These are phyloP conservation scores for Botrytis paeoniae DNA, from an alignment of 2,329 filamentous ascomycete species.

Conservation along the genomic window DNA sequence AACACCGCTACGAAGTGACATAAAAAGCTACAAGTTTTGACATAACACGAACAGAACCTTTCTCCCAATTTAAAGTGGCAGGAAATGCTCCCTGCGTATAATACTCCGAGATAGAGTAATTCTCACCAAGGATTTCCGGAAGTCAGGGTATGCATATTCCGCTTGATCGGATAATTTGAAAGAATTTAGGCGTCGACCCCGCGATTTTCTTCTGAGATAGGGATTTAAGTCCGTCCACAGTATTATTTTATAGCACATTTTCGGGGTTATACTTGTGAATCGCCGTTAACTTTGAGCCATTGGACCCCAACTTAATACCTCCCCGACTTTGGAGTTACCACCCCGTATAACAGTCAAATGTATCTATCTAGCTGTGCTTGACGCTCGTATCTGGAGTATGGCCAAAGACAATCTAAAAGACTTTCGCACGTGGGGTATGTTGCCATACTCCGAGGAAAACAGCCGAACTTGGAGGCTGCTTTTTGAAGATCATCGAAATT, in stretches of 20 bases:
- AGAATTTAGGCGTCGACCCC: not conserved
- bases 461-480: not conserved
- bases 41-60: not conserved
- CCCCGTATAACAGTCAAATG: not conserved
- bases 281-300: not conserved
- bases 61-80: constrained; percentile 7
- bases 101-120: constrained; percentile 6
- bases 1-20: not conserved
- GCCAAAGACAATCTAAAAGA: not conserved
- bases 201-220: not conserved
- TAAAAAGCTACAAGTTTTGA: not conserved
- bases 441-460: not conserved
- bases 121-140: not conserved
- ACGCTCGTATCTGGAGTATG: not conserved
- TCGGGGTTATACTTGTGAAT: not conserved
- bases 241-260: not conserved
- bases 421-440: not conserved
- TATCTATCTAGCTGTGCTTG: not conserved
- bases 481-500: not conserved
- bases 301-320: not conserved
- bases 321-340: not conserved
- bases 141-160: not conserved
- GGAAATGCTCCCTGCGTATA: constrained; percentile 8
- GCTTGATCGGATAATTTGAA: not conserved
- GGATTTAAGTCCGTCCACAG: not conserved